These are phyloP conservation scores for Trichophyton mentagrophytes DNA, from an alignment of 2,329 filamentous ascomycete genomes.

Conservation along the genomic window DNA sequence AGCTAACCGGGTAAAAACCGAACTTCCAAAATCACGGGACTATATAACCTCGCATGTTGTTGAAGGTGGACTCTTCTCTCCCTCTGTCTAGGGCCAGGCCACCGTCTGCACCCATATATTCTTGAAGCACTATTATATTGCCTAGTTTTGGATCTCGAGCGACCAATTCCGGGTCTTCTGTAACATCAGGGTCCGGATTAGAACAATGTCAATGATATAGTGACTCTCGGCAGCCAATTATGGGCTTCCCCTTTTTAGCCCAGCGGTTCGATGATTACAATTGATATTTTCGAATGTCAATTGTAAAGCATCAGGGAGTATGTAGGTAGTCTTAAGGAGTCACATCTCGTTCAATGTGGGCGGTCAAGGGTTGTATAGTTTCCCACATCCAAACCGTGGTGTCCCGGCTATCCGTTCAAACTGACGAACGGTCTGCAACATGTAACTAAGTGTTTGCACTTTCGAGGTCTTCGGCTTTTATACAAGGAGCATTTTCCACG, in stretches of 20 bases:
- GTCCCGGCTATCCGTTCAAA: background rate
- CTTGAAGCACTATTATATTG: background rate
- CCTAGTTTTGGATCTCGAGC: background rate
- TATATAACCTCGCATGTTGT: no score
- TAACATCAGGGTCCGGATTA: background rate
- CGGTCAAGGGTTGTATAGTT: background rate
- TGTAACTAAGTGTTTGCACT: background rate
- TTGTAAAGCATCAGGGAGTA: background rate
- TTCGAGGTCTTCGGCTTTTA: background rate
- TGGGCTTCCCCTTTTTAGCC: no score
- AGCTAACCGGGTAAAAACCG: no score
- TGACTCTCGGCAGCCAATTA: no score
- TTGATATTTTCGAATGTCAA: background rate
- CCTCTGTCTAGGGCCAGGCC: no score
- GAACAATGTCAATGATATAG: no score
- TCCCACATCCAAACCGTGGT: background rate
- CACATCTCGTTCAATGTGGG: background rate
- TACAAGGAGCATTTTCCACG: background rate
- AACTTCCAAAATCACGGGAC: no score
- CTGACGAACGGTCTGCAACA: background rate
- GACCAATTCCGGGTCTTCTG: background rate
- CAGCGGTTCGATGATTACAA: background rate
- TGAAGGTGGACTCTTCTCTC: no score
- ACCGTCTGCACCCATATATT: background rate
- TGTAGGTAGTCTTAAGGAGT: background rate